Evolutionary conservation across 2,329 filamentous ascomycete species (phyloP), one percentile per base, ranked within the genome.

Genomic region (Aureobasidium sp.): DNA sequence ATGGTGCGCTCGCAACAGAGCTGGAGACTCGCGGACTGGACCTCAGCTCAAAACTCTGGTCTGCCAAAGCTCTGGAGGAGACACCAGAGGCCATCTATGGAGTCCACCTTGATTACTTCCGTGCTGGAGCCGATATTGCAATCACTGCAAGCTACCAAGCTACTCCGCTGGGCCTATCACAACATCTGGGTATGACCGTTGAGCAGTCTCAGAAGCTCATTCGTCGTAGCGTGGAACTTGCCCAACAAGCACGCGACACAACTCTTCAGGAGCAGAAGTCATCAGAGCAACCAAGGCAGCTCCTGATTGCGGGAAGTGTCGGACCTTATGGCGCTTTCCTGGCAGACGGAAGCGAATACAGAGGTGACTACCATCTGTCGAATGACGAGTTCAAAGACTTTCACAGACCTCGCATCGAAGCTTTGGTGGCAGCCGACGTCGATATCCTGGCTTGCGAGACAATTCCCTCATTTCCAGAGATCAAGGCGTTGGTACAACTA

Each of bases 141-240:
- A 75, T 72, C 59, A 76, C 74, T 27, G 66, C 72, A 4, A 72
- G 68, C 12, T 76, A 76, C 56, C 74, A 76, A 61, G 71, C 74
- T 2, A 69, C 69, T n/a, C 59, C 68, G 6, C 61, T 61, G 2
- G 74, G 74, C 5, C 61, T 76, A 4, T 41, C 57, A 10, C 60
- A 71, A 25, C 68, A 75, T 47, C 60, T 72, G 10, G 57, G 57
- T 1, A 35, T 73, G 29, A 59, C 53, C 29, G 62, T 68, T 34
- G 53, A 58, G 2, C 63, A 68, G 11, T 69, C 69, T 3, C 61
- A 60, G n/a, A 56, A 62, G 1, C 57, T 75, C 16, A 66, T 76
- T 24, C 60, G 57, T 32, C 65, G 62, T 42, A 75, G 71, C 55
- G 73, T 74, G 12, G 51, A 63, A 25, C 58, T 75, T 5, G 72